Conservation (phyloP, 1,284 basidiomycete species). For the Puccinia polysora region DNA sequence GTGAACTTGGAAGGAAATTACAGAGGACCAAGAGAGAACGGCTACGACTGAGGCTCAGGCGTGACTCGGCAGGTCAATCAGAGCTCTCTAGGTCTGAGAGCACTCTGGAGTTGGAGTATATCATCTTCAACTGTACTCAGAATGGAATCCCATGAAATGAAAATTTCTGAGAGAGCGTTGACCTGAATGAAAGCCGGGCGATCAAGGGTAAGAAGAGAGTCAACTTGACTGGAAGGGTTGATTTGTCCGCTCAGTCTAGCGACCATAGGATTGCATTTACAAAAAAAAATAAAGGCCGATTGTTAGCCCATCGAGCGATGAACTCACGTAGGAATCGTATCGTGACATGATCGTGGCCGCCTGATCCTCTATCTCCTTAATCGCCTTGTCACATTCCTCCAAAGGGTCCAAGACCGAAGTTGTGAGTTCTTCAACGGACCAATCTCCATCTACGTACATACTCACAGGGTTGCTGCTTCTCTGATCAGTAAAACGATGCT, state of each 20-base stretch:
- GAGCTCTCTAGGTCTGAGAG: too few relatives aligned
- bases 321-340: conserved; percentile 49
- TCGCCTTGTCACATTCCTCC: conserved; percentile 25
- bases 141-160: conserved; percentile 49
- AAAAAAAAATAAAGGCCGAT: background rate
- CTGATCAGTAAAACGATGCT: too few relatives aligned
- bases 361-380: conserved; percentile 25
- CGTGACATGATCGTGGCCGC: conserved; percentile 44
- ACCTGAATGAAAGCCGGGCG: conserved; percentile 46
- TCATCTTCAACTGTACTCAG: conserved; percentile 46
- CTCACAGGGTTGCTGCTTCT: too few relatives aligned
- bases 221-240: background rate
- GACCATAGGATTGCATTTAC: background rate
- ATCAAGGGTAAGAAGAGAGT: too few relatives aligned
- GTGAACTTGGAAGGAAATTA: too few relatives aligned
- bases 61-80: too few relatives aligned
- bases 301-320: background rate
- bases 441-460: background rate
- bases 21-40: too few relatives aligned
- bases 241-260: background rate
- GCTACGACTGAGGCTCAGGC: too few relatives aligned
- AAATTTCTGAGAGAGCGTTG: conserved; percentile 49
- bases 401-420: conserved; percentile 45
- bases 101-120: conserved; percentile 33
- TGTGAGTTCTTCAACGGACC: background rate